A percentile compares a stretch with the other conserved stretches of the same genome.
These are phyloP conservation scores for Diplocarpon mali DNA, from an alignment of 2,329 filamentous ascomycete species.

Conservation along the genomic window DNA sequence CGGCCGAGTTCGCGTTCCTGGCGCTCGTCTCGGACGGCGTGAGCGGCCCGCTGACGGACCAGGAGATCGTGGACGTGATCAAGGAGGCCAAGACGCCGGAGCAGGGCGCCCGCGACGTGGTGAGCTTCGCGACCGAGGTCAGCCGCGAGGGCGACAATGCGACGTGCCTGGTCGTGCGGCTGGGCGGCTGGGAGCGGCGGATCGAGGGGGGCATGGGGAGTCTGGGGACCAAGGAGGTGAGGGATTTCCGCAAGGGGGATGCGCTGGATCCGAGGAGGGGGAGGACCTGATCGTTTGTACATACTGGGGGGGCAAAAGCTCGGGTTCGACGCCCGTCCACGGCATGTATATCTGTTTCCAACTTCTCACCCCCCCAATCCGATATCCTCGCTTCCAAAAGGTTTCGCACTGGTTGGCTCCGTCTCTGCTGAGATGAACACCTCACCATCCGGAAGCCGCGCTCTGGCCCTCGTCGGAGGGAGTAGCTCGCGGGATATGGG, in stretches of 20 bases:
- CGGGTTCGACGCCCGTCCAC: too few species aligned
- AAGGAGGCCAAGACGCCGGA: constrained; percentile 91
- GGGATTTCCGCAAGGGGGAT: constrained; percentile 72
- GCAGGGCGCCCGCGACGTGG: constrained; percentile 66
- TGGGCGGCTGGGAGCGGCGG: constrained; percentile 60
- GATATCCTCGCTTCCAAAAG: too few species aligned
- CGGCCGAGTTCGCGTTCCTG: constrained; percentile 81
- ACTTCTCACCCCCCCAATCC: too few species aligned
- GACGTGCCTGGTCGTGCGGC: constrained; percentile 54
- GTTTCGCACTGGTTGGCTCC: too few species aligned
- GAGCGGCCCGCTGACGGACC: constrained; percentile 73
- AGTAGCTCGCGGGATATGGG: too few species aligned
- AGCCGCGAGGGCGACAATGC: constrained; percentile 49
- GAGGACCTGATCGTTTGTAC: constrained; percentile 16
- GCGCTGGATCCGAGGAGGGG: constrained; percentile 70
- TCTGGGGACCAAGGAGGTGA: constrained; percentile 81
- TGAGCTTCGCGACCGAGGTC: constrained; percentile 83
- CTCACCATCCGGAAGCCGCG: too few species aligned
- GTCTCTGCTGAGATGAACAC: too few species aligned
- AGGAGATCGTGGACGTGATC: constrained; percentile 91
- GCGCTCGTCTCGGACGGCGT: constrained; percentile 85
- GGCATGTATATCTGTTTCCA: too few species aligned
- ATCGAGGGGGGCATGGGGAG: constrained; percentile 81
- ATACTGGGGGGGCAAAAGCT: too few species aligned
- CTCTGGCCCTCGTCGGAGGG: too few species aligned